phyloP scores from a whole-genome alignment of 1,284 basidiomycete species.

The Boletus putidus region DNA sequence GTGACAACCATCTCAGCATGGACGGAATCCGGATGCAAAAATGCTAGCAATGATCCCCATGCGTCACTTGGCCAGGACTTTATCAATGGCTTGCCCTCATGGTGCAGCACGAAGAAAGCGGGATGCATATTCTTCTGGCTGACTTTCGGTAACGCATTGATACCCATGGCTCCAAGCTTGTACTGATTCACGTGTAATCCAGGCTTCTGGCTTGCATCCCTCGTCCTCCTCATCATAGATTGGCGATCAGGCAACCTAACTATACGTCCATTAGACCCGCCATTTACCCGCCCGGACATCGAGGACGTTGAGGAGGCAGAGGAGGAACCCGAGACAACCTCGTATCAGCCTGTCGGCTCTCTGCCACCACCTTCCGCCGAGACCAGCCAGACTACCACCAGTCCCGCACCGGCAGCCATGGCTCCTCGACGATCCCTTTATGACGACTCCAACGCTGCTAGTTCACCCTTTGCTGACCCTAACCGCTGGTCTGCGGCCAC shows the following conservation, averaged over 20 bases:
- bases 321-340: slow-evolving; percentile 48
- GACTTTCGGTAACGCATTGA: slow-evolving; percentile 53
- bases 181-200: slow-evolving; percentile 11
- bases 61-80: slow-evolving; percentile 69
- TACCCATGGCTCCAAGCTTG: not conserved
- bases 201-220: slow-evolving; percentile 69
- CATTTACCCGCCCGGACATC: slow-evolving; percentile 58
- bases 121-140: slow-evolving; percentile 86
- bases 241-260: slow-evolving; percentile 69
- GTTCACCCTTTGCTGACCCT: slow-evolving; percentile 55
- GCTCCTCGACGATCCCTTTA: slow-evolving; percentile 35
- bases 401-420: slow-evolving; percentile 39
- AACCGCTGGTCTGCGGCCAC: slow-evolving; percentile 48
- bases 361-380: slow-evolving; percentile 26
- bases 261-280: slow-evolving; percentile 60
- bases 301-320: slow-evolving; percentile 46
- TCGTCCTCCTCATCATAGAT: slow-evolving; percentile 61
- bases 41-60: slow-evolving; percentile 71
- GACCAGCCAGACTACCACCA: slow-evolving; percentile 29
- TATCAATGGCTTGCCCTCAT: slow-evolving; percentile 65
- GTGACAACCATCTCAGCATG: slow-evolving; percentile 72
- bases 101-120: slow-evolving; percentile 90
- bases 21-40: slow-evolving; percentile 83
- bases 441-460: slow-evolving; percentile 41
- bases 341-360: slow-evolving; percentile 42